phyloP scores from a whole-genome alignment of 2,329 filamentous ascomycete species.

The Teratosphaeria epicoccoides region DNA sequence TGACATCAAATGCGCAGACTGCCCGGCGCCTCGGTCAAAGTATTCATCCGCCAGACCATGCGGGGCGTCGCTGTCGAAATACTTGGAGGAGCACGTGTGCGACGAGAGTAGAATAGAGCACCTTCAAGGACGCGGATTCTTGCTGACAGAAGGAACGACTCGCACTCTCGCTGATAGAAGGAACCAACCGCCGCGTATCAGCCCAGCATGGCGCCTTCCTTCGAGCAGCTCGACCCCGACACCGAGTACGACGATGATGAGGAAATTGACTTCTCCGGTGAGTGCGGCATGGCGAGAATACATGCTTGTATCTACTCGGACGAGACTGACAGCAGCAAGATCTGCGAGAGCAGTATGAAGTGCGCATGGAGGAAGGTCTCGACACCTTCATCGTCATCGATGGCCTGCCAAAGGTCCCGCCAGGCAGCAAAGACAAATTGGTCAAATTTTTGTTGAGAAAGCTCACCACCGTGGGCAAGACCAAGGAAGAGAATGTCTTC shows the following conservation, averaged over 20 bases:
- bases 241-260: constrained; percentile 78
- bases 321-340: constrained; percentile 40
- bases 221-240: constrained; percentile 78
- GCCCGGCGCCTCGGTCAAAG: too few relatives aligned
- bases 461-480: constrained; percentile 73
- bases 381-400: constrained; percentile 96
- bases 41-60: too few relatives aligned
- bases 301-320: neutral
- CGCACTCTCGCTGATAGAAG: neutral
- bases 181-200: neutral
- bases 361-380: constrained; percentile 88
- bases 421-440: constrained; percentile 86
- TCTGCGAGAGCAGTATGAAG: constrained; percentile 86
- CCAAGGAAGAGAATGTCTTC: constrained; percentile 75
- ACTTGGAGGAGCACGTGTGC: too few relatives aligned
- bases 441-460: constrained; percentile 94
- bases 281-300: constrained; percentile 11
- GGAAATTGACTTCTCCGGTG: constrained; percentile 79
- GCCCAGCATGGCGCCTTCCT: constrained; percentile 77
- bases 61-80: too few relatives aligned
- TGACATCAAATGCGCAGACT: too few relatives aligned
- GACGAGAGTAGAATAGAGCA: too few relatives aligned
- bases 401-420: constrained; percentile 77
- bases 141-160: neutral
- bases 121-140: neutral